Conservation (phyloP, 768 basidiomycete species). For the Saitozyma sp. region DNA sequence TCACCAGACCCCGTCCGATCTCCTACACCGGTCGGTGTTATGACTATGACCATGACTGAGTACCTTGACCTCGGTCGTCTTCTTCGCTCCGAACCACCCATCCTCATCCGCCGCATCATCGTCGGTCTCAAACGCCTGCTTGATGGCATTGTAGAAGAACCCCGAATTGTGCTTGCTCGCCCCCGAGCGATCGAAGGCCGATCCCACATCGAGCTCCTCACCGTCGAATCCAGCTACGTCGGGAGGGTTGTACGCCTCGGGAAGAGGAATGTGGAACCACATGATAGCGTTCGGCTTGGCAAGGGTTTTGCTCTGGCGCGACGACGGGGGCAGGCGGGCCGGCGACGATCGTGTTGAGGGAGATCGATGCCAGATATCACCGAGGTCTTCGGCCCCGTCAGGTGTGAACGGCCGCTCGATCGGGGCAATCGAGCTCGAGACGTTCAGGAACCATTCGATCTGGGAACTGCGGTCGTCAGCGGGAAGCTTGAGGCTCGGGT, state of each 20-base stretch:
- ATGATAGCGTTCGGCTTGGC: conserved; percentile 94
- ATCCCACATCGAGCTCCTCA: conserved; percentile 67
- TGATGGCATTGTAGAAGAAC: conserved; percentile 79
- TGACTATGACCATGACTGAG: conserved; percentile 90
- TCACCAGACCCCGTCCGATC: conserved; percentile 82
- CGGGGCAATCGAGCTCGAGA: conserved; percentile 68
- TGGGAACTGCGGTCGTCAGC: conserved; percentile 60
- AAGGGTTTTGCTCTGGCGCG: conserved; percentile 62
- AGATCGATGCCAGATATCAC: conserved; percentile 59
- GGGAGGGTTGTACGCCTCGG: conserved; percentile 70
- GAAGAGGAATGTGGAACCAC: conserved; percentile 97
- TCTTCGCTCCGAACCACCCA: conserved; percentile 35
- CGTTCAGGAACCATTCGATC: conserved; percentile 86
- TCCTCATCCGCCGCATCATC: conserved; percentile 47
- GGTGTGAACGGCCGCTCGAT: conserved; percentile 83
- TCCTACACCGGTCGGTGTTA: conserved; percentile 81
- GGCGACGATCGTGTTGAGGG: conserved; percentile 1
- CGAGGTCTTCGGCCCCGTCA: conserved; percentile 70
- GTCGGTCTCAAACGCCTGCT: conserved; percentile 71
- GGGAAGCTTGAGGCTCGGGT: background rate
- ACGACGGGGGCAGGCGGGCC: conserved; percentile 50
- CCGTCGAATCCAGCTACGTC: conserved; percentile 67
- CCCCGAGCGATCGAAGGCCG: conserved; percentile 59
- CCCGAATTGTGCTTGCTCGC: conserved; percentile 61
- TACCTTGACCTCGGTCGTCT: conserved; percentile 74